These are phyloP conservation scores for Beauveria brongniartii DNA, from an alignment of 2,329 filamentous ascomycete species.

Conservation along the genomic window DNA sequence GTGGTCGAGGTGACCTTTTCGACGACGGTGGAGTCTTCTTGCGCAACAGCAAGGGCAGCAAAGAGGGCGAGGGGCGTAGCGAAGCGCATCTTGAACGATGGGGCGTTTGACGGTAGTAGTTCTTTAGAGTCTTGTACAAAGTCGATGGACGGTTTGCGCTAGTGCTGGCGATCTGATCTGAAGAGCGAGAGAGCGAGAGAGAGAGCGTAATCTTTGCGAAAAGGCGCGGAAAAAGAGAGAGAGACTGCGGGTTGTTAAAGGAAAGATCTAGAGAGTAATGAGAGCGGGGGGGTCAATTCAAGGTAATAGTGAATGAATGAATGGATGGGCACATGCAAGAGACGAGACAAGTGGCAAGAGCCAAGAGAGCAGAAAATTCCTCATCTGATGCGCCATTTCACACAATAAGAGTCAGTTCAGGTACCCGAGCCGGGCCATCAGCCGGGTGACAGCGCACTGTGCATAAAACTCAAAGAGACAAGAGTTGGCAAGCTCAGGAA, in stretches of 20 bases:
- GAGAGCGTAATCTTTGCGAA: background rate
- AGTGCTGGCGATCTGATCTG: background rate
- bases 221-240: background rate
- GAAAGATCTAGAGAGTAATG: background rate
- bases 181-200: background rate
- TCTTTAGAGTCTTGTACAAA: background rate
- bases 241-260: background rate
- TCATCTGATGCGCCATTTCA: background rate
- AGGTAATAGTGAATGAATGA: background rate
- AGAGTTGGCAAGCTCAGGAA: background rate
- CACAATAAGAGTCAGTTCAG: background rate
- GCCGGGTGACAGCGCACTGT: background rate
- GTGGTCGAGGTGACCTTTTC: conserved; percentile 36
- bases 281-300: background rate
- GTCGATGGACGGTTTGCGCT: background rate
- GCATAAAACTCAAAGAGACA: background rate
- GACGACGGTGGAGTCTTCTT: conserved; percentile 27
- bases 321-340: background rate
- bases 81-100: conserved; percentile 36
- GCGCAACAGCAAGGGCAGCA: conserved; percentile 31
- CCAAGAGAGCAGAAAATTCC: background rate
- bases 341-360: background rate
- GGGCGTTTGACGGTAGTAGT: background rate
- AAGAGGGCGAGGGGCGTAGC: conserved; percentile 33
- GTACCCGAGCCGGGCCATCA: background rate